Evolutionary conservation across 176 grass and related monocot species (phyloP).

Genomic region (Eragrostis curvula): DNA sequence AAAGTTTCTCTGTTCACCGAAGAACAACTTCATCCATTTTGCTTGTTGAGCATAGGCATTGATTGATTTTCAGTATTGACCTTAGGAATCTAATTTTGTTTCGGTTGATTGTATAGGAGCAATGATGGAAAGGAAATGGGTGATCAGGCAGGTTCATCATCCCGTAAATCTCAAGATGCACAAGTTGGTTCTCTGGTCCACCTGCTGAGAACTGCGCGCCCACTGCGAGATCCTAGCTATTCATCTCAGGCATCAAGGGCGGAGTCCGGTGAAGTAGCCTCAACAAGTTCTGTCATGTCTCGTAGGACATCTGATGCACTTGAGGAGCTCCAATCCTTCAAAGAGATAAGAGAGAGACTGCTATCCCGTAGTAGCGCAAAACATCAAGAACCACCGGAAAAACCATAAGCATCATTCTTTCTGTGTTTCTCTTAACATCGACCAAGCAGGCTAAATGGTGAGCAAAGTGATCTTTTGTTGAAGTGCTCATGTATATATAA

Average conservation of each 20-base stretch:
- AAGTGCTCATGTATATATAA: constrained; percentile 50
- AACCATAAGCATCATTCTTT: constrained; percentile 41
- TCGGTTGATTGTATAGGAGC: constrained; percentile 47
- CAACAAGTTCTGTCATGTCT: constrained; percentile 57
- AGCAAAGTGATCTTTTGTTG: constrained; percentile 22
- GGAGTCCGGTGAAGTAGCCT: constrained; percentile 47
- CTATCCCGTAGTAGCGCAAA: constrained; percentile 54
- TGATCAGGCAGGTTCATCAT: constrained; percentile 52
- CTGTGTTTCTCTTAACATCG: constrained; percentile 30
- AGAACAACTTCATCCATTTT: neutral
- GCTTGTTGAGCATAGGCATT: neutral
- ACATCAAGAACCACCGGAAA: constrained; percentile 36
- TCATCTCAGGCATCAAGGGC: constrained; percentile 54
- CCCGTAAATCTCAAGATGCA: constrained; percentile 89
- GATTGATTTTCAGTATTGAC: neutral
- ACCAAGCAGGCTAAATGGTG: constrained; percentile 10
- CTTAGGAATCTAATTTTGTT: constrained; percentile 2
- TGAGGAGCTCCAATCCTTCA: constrained; percentile 72
- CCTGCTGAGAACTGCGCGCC: constrained; percentile 61
- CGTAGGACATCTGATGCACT: constrained; percentile 73
- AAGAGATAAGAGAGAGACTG: constrained; percentile 69
- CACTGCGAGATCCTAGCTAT: constrained; percentile 65
- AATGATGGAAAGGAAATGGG: constrained; percentile 69
- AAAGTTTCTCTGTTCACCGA: neutral
- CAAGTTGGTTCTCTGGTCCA: constrained; percentile 78